Evolutionary conservation across 1,139 yeast species (phyloP).

Genomic region (Saccharomycopsis hybrid): DNA sequence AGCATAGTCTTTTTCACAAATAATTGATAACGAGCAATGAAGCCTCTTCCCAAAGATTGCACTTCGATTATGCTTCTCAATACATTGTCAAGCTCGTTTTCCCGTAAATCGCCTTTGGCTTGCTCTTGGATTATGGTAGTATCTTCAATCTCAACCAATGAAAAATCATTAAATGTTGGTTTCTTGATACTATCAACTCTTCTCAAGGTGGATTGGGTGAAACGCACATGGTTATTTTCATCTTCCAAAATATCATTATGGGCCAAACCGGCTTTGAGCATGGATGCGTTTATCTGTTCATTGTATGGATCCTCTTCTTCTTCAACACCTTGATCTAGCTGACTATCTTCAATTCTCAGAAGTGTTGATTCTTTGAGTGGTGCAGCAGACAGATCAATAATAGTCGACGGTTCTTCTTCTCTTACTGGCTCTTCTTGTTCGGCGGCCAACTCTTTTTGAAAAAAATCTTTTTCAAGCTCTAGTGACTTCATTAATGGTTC

Average conservation of each 20-base stretch:
- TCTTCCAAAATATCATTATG: neutral
- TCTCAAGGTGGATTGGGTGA: constrained; percentile 18
- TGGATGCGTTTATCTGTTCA: neutral
- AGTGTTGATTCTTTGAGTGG: neutral
- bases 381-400: neutral
- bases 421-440: constrained; percentile 1
- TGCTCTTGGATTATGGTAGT: constrained; percentile 18
- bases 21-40: constrained; percentile 53
- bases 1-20: constrained; percentile 57
- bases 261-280: no score
- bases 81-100: constrained; percentile 23
- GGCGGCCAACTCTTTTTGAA: constrained; percentile 11
- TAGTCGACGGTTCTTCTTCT: no score
- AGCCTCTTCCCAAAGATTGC: constrained; percentile 64
- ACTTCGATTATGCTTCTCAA: constrained; percentile 34
- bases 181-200: constrained; percentile 18
- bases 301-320: constrained; percentile 4
- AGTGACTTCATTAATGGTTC: constrained; percentile 16
- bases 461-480: constrained; percentile 9
- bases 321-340: constrained; percentile 1
- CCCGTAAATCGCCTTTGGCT: constrained; percentile 9
- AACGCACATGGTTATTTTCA: constrained; percentile 7
- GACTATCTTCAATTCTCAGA: neutral
- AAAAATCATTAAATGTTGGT: constrained; percentile 17
- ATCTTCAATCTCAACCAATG: constrained; percentile 15